Percentiles rank a stretch among this genome's conserved stretches.
Conservation (phyloP, 768 basidiomycete genomes). For the Tricholomella constricta region DNA sequence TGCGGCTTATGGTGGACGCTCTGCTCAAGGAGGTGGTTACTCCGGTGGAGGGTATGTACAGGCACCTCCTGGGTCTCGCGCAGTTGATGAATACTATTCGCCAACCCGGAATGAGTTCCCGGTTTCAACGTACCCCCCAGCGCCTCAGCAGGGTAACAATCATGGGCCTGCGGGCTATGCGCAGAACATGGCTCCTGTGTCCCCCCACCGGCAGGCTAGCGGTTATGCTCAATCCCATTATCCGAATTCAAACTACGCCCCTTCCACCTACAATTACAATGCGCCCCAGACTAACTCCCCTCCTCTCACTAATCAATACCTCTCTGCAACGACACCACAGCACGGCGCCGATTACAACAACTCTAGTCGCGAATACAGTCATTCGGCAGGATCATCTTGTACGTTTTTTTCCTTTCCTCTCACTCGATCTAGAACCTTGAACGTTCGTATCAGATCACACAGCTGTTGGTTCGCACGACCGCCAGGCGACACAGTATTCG, state of each 20-base stretch:
- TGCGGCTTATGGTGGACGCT: conserved; percentile 31
- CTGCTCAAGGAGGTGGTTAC: conserved; percentile 33
- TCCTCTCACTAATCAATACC: conserved; percentile 36
- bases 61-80: conserved; percentile 62
- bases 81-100: conserved; percentile 76
- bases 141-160: conserved; percentile 46
- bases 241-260: conserved; percentile 25
- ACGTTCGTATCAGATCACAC: conserved; percentile 50
- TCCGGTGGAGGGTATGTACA: conserved; percentile 65
- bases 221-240: conserved; percentile 28
- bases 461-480: conserved; percentile 46
- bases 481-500: conserved; percentile 47
- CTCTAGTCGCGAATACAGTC: conserved; percentile 48
- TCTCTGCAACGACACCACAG: conserved; percentile 33
- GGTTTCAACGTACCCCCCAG: conserved; percentile 42
- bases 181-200: conserved; percentile 12
- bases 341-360: conserved; percentile 36
- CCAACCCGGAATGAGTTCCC: conserved; percentile 29
- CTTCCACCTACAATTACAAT: conserved; percentile 30
- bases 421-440: background rate
- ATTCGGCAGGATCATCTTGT: conserved; percentile 57
- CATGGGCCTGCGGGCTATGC: conserved; percentile 26
- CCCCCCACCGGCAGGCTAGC: conserved; percentile 19
- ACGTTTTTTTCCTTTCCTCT: conserved; percentile 25
- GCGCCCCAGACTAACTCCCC: conserved; percentile 28